Evolutionary conservation across 805 yeast genomes (phyloP).

Genomic region (Candida sanyiensis): DNA sequence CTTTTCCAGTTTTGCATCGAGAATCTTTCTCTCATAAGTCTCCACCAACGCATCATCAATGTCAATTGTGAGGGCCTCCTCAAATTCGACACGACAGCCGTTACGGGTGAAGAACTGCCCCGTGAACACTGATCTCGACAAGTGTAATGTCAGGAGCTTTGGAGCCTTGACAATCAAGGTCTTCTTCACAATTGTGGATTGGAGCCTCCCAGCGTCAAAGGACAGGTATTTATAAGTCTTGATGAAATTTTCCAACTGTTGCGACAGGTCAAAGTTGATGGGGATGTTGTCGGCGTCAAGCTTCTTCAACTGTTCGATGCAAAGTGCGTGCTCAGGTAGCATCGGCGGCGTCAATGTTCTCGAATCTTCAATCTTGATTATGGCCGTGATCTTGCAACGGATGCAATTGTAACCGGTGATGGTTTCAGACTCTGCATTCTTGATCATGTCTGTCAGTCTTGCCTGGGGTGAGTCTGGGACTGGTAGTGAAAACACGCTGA

Average conservation of each 20-base stretch:
- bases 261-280: conserved; percentile 64
- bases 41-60: conserved; percentile 36
- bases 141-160: conserved; percentile 65
- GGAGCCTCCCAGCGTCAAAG: conserved; percentile 39
- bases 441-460: conserved; percentile 48
- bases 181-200: conserved; percentile 63
- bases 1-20: conserved; percentile 16
- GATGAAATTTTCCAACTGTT: conserved; percentile 42
- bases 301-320: conserved; percentile 32
- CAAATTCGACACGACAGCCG: conserved; percentile 63
- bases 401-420: conserved; percentile 78
- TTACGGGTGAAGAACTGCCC: conserved; percentile 67
- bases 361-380: conserved; percentile 34
- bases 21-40: conserved; percentile 26
- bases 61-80: conserved; percentile 45
- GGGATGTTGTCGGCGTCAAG: conserved; percentile 31
- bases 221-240: conserved; percentile 40
- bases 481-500: conserved; percentile 66
- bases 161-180: conserved; percentile 64
- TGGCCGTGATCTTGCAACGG: conserved; percentile 51
- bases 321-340: no score
- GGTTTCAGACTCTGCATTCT: conserved; percentile 55
- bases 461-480: conserved; percentile 54
- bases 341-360: no score
- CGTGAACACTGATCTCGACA: conserved; percentile 76